Conservation (phyloP, 495 filamentous ascomycete species). For the Talaromyces proteolyticus region DNA sequence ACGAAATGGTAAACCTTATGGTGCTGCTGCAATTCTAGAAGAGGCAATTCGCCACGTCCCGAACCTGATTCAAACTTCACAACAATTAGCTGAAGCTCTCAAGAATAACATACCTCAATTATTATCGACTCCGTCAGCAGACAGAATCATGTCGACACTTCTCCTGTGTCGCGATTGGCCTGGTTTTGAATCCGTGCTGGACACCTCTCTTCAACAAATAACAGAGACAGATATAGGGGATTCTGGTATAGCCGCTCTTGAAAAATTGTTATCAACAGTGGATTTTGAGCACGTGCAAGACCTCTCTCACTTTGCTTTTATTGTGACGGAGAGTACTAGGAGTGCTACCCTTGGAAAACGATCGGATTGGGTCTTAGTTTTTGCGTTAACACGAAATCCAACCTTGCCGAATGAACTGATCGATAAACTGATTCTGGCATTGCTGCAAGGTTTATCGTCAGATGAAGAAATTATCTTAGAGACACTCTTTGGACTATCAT, state of each 20-base stretch:
- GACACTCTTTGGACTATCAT: slow-evolving; percentile 32
- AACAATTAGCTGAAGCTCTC: slow-evolving; percentile 34
- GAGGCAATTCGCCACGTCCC: slow-evolving; percentile 39
- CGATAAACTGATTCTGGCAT: slow-evolving; percentile 33
- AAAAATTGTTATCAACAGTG: slow-evolving; percentile 33
- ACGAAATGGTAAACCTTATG: slow-evolving; percentile 79
- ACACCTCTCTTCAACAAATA: slow-evolving; percentile 30
- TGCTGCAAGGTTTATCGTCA: slow-evolving; percentile 29
- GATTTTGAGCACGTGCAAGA: slow-evolving; percentile 33
- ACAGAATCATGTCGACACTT: slow-evolving; percentile 34
- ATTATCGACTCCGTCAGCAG: slow-evolving; percentile 48
- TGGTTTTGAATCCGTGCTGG: slow-evolving; percentile 32
- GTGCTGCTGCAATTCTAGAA: slow-evolving; percentile 61
- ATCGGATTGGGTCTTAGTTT: slow-evolving; percentile 37
- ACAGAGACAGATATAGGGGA: slow-evolving; percentile 31
- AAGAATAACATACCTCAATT: slow-evolving; percentile 43
- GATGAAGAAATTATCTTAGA: slow-evolving; percentile 22
- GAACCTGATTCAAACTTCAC: slow-evolving; percentile 25
- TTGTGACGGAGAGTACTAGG: slow-evolving; percentile 32
- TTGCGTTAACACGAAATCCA: slow-evolving; percentile 38
- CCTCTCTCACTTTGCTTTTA: slow-evolving; percentile 21
- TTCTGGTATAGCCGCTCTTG: slow-evolving; percentile 31
- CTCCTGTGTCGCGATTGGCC: slow-evolving; percentile 34
- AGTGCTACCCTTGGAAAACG: slow-evolving; percentile 32
- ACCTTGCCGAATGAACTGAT: slow-evolving; percentile 34